phyloP scores from a whole-genome alignment of 106 monocot species.

The Phalaenopsis aphrodite region DNA sequence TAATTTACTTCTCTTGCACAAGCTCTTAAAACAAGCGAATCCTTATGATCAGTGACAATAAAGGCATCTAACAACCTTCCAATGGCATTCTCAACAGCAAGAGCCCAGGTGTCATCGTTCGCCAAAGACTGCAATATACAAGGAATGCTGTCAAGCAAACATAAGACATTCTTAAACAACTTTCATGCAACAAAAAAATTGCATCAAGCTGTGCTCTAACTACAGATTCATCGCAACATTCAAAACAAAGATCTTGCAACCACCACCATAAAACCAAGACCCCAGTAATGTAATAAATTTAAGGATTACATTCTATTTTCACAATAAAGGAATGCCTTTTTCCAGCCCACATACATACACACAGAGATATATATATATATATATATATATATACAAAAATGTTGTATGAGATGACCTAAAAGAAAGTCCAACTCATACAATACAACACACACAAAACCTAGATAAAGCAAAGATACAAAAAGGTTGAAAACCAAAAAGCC shows the following conservation, averaged over 20 bases:
- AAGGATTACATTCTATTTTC: not conserved
- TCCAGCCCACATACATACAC: not conserved
- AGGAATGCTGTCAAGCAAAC: not conserved
- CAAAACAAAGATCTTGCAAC: not conserved
- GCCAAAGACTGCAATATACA: conserved; percentile 54
- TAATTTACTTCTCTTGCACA: conserved; percentile 91
- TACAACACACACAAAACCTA: too few species aligned
- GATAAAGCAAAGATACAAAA: too few species aligned
- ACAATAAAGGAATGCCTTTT: not conserved
- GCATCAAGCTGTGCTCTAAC: not conserved
- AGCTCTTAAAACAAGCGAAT: conserved; percentile 62
- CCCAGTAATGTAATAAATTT: not conserved
- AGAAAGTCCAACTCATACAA: too few species aligned
- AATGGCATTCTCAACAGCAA: conserved; percentile 80
- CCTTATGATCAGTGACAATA: conserved; percentile 82
- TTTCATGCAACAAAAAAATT: not conserved
- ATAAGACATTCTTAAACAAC: not conserved
- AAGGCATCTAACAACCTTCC: conserved; percentile 88
- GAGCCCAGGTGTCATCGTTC: conserved; percentile 61
- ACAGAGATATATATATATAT: too few species aligned
- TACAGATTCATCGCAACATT: not conserved
- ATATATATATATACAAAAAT: too few species aligned
- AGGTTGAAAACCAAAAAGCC: too few species aligned
- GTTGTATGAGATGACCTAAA: too few species aligned
- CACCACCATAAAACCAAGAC: not conserved